These are phyloP conservation scores for Aspergillus oerlinghausenensis DNA, from an alignment of 2,329 filamentous ascomycete species.

Conservation along the genomic window DNA sequence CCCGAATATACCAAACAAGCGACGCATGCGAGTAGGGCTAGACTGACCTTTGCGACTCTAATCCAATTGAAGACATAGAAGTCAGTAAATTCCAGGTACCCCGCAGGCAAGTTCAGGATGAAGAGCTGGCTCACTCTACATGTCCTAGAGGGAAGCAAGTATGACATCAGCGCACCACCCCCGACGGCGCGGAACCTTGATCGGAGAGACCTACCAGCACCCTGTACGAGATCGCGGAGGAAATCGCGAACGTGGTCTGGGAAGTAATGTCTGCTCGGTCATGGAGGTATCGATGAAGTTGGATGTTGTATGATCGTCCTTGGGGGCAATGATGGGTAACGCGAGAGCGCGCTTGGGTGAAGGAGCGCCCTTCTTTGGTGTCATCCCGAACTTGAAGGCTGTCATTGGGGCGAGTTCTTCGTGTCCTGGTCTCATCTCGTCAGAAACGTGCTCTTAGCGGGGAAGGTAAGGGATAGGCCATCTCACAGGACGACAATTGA, in stretches of 20 bases:
- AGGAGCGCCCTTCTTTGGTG: slow-evolving; percentile 32
- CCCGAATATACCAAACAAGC: background rate
- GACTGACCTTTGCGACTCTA: slow-evolving; percentile 40
- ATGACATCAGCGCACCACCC: slow-evolving; percentile 7
- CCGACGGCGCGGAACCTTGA: background rate
- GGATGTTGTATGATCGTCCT: slow-evolving; percentile 32
- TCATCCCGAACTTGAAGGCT: slow-evolving; percentile 31
- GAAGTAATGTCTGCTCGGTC: slow-evolving; percentile 28
- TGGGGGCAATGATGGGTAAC: slow-evolving; percentile 44
- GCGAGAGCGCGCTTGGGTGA: slow-evolving; percentile 35
- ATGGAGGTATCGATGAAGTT: slow-evolving; percentile 14
- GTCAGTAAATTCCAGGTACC: slow-evolving; percentile 7
- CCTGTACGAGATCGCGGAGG: slow-evolving; percentile 52
- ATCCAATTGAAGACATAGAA: slow-evolving; percentile 4
- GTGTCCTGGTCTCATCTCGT: background rate
- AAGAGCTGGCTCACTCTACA: slow-evolving; percentile 35
- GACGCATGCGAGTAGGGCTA: background rate
- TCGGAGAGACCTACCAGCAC: slow-evolving; percentile 43
- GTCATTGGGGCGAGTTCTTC: slow-evolving; percentile 25
- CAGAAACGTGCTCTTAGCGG: background rate
- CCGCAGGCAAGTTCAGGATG: background rate
- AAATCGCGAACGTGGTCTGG: slow-evolving; percentile 42
- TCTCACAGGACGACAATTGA: background rate
- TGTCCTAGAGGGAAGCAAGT: slow-evolving; percentile 30
- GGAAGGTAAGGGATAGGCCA: background rate